phyloP scores from a whole-genome alignment of 306 rosid species.

The Citrullus amarus region DNA sequence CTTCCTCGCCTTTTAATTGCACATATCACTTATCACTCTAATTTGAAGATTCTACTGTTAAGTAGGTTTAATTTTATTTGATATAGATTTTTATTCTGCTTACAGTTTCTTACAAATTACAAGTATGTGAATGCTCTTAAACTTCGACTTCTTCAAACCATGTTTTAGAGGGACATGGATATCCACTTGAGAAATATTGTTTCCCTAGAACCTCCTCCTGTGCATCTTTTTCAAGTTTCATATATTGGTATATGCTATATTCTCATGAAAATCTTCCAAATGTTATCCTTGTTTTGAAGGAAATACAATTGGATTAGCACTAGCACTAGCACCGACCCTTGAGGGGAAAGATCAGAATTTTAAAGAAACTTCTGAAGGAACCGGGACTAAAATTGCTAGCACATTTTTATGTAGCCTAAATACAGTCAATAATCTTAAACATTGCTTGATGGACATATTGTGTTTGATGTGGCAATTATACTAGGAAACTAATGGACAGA shows the following conservation, averaged over 20 bases:
- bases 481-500: not conserved
- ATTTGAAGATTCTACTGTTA: not conserved
- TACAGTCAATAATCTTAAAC: not conserved
- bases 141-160: not conserved
- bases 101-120: not conserved
- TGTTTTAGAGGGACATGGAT: too few species aligned
- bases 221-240: not conserved
- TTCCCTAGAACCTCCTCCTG: not conserved
- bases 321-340: not conserved
- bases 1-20: not conserved
- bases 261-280: not conserved
- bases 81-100: not conserved
- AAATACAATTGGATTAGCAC: not conserved
- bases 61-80: not conserved
- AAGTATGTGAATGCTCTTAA: not conserved
- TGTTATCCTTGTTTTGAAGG: not conserved
- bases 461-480: not conserved
- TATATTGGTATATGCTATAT: not conserved
- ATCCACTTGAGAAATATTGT: too few species aligned
- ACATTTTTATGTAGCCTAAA: not conserved
- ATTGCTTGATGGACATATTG: not conserved
- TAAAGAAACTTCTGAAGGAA: not conserved
- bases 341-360: not conserved
- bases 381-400: not conserved
- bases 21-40: not conserved